These are phyloP conservation scores for Melanogaster broomeanus DNA, from an alignment of 768 basidiomycete genomes.

Conservation along the genomic window DNA sequence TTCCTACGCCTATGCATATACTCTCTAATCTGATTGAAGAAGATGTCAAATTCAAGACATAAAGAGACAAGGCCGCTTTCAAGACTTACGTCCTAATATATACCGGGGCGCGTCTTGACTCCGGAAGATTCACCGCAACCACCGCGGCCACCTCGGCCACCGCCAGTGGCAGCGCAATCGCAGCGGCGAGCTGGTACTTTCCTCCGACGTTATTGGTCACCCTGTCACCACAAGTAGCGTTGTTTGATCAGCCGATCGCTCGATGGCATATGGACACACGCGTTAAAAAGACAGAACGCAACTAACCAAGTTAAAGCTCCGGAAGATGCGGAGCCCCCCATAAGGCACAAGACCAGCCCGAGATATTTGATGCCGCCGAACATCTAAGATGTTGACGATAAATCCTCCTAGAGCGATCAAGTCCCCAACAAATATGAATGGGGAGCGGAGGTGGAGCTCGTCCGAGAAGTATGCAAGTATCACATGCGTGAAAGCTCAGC, in stretches of 20 bases:
- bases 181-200: constrained; percentile 69
- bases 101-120: constrained; percentile 60
- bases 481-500: constrained; percentile 51
- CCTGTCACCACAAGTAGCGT: constrained; percentile 36
- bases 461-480: constrained; percentile 62
- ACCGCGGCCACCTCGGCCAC: constrained; percentile 68
- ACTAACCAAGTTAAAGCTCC: constrained; percentile 62
- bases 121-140: constrained; percentile 65
- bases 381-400: constrained; percentile 60
- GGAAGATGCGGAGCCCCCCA: constrained; percentile 64
- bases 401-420: constrained; percentile 58
- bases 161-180: constrained; percentile 57
- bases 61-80: neutral
- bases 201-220: constrained; percentile 55
- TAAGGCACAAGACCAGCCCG: constrained; percentile 68
- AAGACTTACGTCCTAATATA: constrained; percentile 57
- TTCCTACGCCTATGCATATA: constrained; percentile 68
- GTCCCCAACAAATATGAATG: constrained; percentile 57
- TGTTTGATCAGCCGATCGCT: neutral
- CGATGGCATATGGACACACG: too few species aligned
- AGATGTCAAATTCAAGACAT: neutral
- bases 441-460: constrained; percentile 50
- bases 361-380: constrained; percentile 64
- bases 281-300: neutral
- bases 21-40: constrained; percentile 61